Evolutionary conservation across 2,329 filamentous ascomycete genomes (phyloP).

Genomic region (Lecanicillium sp.): DNA sequence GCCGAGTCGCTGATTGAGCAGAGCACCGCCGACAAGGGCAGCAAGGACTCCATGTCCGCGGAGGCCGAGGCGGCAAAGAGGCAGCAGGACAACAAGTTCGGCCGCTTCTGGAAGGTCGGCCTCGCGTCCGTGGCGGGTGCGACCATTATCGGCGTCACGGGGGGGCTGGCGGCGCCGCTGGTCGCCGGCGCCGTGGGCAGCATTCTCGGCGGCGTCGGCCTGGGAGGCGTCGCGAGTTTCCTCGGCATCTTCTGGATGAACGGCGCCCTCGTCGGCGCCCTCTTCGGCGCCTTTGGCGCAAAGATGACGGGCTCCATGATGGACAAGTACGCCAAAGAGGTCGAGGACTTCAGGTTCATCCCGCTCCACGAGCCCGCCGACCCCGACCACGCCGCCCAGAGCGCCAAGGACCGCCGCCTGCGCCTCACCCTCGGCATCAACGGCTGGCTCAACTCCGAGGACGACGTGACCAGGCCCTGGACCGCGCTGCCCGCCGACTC

Average conservation of each 20-base stretch:
- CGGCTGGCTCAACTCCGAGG: slow-evolving; percentile 72
- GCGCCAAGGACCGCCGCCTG: slow-evolving; percentile 43
- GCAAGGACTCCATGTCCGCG: slow-evolving; percentile 54
- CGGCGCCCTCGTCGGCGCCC: slow-evolving; percentile 73
- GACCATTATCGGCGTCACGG: slow-evolving; percentile 83
- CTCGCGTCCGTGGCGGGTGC: slow-evolving; percentile 84
- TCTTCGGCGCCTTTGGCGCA: slow-evolving; percentile 87
- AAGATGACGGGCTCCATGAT: slow-evolving; percentile 76
- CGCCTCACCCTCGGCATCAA: slow-evolving; percentile 82
- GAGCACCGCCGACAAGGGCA: slow-evolving; percentile 37
- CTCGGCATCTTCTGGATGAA: slow-evolving; percentile 83
- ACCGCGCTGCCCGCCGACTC: slow-evolving; percentile 61
- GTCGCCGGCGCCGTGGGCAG: slow-evolving; percentile 81
- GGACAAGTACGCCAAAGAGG: slow-evolving; percentile 79
- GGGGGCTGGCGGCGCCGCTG: slow-evolving; percentile 81
- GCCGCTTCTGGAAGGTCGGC: slow-evolving; percentile 83
- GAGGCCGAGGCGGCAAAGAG: slow-evolving; percentile 71
- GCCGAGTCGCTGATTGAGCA: slow-evolving; percentile 69
- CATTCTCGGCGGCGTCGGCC: slow-evolving; percentile 76
- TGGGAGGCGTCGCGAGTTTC: slow-evolving; percentile 81
- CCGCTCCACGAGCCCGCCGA: slow-evolving; percentile 47
- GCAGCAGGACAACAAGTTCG: slow-evolving; percentile 61
- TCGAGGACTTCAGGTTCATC: slow-evolving; percentile 75
- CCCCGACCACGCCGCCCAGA: not conserved
- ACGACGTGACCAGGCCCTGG: slow-evolving; percentile 78